Evolutionary conservation across 495 filamentous ascomycete genomes (phyloP).

Genomic region (Podospora appendiculata): DNA sequence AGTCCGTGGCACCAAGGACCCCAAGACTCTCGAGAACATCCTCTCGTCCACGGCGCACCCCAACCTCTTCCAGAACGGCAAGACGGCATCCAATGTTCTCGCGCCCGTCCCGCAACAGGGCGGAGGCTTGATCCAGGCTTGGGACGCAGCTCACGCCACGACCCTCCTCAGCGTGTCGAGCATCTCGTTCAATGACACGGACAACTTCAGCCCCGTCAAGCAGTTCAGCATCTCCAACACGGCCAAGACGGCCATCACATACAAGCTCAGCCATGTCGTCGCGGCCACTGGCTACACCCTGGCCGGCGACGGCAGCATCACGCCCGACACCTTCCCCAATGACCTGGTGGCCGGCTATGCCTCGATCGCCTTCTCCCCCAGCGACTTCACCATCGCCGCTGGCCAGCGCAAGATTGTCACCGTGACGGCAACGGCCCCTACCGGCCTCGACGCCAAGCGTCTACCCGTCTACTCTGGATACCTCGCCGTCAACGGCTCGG

Average conservation of each 20-base stretch:
- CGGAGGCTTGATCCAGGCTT: slow-evolving; percentile 48
- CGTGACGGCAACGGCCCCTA: slow-evolving; percentile 35
- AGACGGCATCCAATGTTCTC: slow-evolving; percentile 26
- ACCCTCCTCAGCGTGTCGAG: slow-evolving; percentile 45
- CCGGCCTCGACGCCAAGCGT: slow-evolving; percentile 27
- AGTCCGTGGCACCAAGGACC: slow-evolving; percentile 40
- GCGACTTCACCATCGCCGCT: slow-evolving; percentile 26
- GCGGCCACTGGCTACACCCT: slow-evolving; percentile 41
- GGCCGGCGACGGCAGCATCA: slow-evolving; percentile 13
- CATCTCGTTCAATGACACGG: slow-evolving; percentile 52
- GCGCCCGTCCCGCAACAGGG: slow-evolving; percentile 52
- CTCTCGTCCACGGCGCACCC: slow-evolving; percentile 36
- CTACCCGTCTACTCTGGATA: slow-evolving; percentile 48
- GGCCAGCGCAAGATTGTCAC: slow-evolving; percentile 30
- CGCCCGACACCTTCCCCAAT: slow-evolving; percentile 31
- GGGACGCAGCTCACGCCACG: slow-evolving; percentile 46
- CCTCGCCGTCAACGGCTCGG: slow-evolving; percentile 41
- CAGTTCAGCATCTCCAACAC: slow-evolving; percentile 48
- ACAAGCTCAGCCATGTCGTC: slow-evolving; percentile 34
- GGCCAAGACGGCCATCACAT: slow-evolving; percentile 36
- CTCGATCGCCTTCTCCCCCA: slow-evolving; percentile 20
- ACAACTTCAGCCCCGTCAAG: slow-evolving; percentile 36
- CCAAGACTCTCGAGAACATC: slow-evolving; percentile 36
- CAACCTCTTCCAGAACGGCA: slow-evolving; percentile 40
- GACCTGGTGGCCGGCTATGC: slow-evolving; percentile 30